A percentile compares a stretch with the other conserved stretches of the same genome.
These are phyloP conservation scores for Butyriboletus loyo DNA, from an alignment of 768 basidiomycete genomes.

Conservation along the genomic window DNA sequence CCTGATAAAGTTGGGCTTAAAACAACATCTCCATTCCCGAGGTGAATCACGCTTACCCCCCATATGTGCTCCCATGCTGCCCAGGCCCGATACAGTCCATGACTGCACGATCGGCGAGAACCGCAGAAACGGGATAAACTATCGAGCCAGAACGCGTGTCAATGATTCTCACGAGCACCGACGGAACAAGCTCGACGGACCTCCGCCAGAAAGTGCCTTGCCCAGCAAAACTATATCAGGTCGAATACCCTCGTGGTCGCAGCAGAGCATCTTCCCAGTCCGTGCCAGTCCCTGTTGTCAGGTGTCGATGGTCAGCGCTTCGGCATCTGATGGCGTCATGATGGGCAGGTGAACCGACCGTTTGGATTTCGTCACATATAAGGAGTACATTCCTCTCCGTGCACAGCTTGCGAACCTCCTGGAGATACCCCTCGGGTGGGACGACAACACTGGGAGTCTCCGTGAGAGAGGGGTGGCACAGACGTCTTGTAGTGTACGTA, in stretches of 20 bases:
- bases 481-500: conserved; percentile 36
- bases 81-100: conserved; percentile 95
- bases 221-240: conserved; percentile 93
- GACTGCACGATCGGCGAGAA: conserved; percentile 85
- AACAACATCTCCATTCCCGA: neutral
- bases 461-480: neutral
- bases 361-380: conserved; percentile 98
- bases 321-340: neutral
- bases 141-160: conserved; percentile 3
- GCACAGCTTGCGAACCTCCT: conserved; percentile 76
- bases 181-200: conserved; percentile 41
- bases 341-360: conserved; percentile 43
- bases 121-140: conserved; percentile 97
- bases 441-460: conserved; percentile 71
- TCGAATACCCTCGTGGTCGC: conserved; percentile 80
- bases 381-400: conserved; percentile 91
- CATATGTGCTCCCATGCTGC: conserved; percentile 95
- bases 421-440: conserved; percentile 83
- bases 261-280: conserved; percentile 92
- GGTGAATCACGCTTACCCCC: conserved; percentile 54
- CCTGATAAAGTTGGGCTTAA: conserved; percentile 33
- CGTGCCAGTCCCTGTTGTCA: conserved; percentile 72
- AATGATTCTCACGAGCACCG: conserved; percentile 1
- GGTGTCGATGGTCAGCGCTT: conserved; percentile 4
- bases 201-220: conserved; percentile 94